Conservation (phyloP, 2,329 filamentous ascomycete genomes). For the Hypocreales sp. region DNA sequence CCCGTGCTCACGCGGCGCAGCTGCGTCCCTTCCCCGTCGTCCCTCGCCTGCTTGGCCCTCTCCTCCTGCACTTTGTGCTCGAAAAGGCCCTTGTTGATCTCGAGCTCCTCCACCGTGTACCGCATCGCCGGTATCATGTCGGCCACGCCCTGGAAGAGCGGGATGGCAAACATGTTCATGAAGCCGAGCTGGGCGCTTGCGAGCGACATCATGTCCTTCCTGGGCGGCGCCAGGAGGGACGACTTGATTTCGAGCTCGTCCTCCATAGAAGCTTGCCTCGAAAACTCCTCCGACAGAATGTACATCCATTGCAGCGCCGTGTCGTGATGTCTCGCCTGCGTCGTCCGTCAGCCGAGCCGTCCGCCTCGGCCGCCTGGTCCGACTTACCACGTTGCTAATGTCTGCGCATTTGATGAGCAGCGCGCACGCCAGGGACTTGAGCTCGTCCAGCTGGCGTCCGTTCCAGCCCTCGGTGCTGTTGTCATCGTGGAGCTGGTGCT, state of each 20-base stretch:
- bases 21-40: slow-evolving; percentile 21
- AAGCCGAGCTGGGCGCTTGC: slow-evolving; percentile 85
- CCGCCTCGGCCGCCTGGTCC: neutral
- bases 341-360: neutral
- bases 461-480: slow-evolving; percentile 60
- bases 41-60: slow-evolving; percentile 27
- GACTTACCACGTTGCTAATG: slow-evolving; percentile 89
- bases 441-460: slow-evolving; percentile 57
- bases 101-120: slow-evolving; percentile 72
- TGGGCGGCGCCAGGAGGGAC: slow-evolving; percentile 70
- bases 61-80: slow-evolving; percentile 50
- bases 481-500: slow-evolving; percentile 58
- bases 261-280: slow-evolving; percentile 87
- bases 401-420: slow-evolving; percentile 95
- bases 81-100: slow-evolving; percentile 62
- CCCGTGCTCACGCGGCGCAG: slow-evolving; percentile 25
- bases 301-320: slow-evolving; percentile 81
- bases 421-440: slow-evolving; percentile 71
- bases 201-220: slow-evolving; percentile 69
- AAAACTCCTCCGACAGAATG: slow-evolving; percentile 90
- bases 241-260: slow-evolving; percentile 73
- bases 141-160: slow-evolving; percentile 76
- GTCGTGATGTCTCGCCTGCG: slow-evolving; percentile 67
- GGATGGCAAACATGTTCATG: slow-evolving; percentile 90
- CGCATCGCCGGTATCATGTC: slow-evolving; percentile 74